Base-by-base conservation (phyloP, 78 protist genomes). In the Dictyostelium firmibasis region DNA sequence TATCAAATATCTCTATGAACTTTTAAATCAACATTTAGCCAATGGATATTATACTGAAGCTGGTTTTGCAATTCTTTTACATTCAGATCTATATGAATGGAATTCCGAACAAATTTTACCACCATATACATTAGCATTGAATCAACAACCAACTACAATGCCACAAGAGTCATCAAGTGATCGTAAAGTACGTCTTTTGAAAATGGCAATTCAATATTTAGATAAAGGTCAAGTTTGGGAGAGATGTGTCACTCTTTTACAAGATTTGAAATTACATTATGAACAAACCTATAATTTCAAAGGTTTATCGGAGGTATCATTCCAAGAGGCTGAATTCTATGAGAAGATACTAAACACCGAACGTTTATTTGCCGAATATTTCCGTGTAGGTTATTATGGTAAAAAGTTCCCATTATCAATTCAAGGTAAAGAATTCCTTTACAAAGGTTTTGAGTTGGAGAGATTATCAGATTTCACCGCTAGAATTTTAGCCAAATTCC, bases 301-400 rank as follows among this genome's bases (percentile, higher is more conserved):
- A 57, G 91, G 84, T 2, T 69, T 93, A 4, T 62, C 96, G 23
- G 96, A 93, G 23, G 70, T 77, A 2, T 20, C 29, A 5, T 44
- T 53, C 4, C 92, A 89, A 47, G 95, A 95, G 33, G 96, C 97
- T 0, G 93, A 87, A 35, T 81, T 96, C 43, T 93, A 83, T 83
- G 85, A 82, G 43, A 69, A 93, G 64, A 96, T 96, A 18, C 31
- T 96, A 11, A 72, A 31, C 38, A 81, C 81, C 11, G 93, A 91
- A 29, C 92, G 97, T 67, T 86, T 92, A 89, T 93, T 67, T 43
- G 13, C 93, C 3, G 91, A 91, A n/a, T 96, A 92, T 84, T 96
- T 96, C 74, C 78, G 98, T 33, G 98, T 96, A 4, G 98, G 97
- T 44, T 96, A 92, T 91, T 96, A 89, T 57, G 98, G 98, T 25